Percentiles rank a stretch among this genome's conserved stretches.
Conservation (phyloP, 768 basidiomycete species). For the Pisolithus microcarpus region DNA sequence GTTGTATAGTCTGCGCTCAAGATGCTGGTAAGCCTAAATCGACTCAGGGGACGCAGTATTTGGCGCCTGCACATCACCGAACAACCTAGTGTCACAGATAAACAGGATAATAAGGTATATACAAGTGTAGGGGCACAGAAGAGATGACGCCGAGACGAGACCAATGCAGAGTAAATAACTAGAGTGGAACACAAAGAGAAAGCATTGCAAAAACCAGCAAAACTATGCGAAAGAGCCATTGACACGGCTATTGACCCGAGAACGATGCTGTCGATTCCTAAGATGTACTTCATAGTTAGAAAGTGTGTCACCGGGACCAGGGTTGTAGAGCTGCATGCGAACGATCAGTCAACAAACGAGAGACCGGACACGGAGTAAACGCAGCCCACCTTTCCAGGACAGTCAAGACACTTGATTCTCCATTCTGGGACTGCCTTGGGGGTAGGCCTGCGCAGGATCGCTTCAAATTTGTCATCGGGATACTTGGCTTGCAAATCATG, state of each 20-base stretch:
- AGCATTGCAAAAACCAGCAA: constrained; percentile 5
- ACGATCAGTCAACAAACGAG: constrained; percentile 1
- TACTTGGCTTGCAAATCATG: constrained; percentile 63
- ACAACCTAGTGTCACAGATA: constrained; percentile 15
- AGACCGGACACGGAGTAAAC: not conserved
- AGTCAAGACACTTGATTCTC: constrained; percentile 87
- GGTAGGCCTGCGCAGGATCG: constrained; percentile 55
- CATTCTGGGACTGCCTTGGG: constrained; percentile 65
- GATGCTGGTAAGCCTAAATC: no score
- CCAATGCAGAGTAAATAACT: constrained; percentile 11
- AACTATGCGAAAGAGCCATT: constrained; percentile 15
- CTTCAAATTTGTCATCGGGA: constrained; percentile 77
- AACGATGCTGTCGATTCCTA: constrained; percentile 74
- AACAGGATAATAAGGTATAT: constrained; percentile 32
- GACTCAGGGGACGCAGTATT: not conserved
- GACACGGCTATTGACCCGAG: constrained; percentile 58
- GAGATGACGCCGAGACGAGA: constrained; percentile 17
- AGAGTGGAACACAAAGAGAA: not conserved
- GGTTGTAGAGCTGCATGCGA: constrained; percentile 66
- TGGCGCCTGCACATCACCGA: not conserved
- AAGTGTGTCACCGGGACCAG: constrained; percentile 81
- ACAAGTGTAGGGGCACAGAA: constrained; percentile 19
- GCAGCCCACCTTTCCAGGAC: constrained; percentile 77
- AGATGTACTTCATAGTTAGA: constrained; percentile 91
- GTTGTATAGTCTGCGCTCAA: not conserved